Evolutionary conservation across 148 eudicot genomes (phyloP).

Genomic region (Heliosperma pusillum): DNA sequence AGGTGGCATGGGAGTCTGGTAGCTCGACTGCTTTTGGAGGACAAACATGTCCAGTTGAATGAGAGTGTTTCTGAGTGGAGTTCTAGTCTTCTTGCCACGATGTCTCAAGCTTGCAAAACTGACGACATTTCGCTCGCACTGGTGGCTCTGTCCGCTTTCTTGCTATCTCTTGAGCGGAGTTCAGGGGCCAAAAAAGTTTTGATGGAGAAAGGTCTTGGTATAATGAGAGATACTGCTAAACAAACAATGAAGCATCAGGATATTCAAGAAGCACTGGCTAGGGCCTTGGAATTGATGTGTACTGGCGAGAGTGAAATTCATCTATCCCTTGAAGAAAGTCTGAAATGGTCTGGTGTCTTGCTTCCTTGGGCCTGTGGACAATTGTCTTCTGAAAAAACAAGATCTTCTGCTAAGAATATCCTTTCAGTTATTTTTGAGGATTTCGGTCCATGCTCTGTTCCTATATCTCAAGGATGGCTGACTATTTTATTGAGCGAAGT

Average conservation of each 20-base stretch:
- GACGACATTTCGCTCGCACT: conserved; percentile 75
- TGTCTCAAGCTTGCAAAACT: conserved; percentile 82
- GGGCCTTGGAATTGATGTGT: conserved; percentile 71
- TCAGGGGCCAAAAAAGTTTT: conserved; percentile 60
- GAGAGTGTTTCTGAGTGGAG: conserved; percentile 88
- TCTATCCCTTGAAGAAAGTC: conserved; percentile 91
- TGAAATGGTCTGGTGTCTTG: conserved; percentile 81
- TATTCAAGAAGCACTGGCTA: conserved; percentile 87
- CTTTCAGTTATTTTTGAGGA: conserved; percentile 82
- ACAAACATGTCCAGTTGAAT: conserved; percentile 56
- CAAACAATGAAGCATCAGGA: conserved; percentile 54
- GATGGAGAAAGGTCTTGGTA: conserved; percentile 76
- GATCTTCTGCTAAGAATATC: conserved; percentile 65
- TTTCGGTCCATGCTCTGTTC: conserved; percentile 78
- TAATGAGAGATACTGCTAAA: conserved; percentile 85
- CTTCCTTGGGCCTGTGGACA: conserved; percentile 82
- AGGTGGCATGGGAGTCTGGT: conserved; percentile 98
- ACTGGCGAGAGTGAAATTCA: conserved; percentile 53
- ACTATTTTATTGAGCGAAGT: conserved; percentile 69
- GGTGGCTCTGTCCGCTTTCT: conserved; percentile 81
- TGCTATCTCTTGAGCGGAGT: conserved; percentile 79
- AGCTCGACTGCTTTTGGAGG: conserved; percentile 82
- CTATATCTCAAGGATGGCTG: conserved; percentile 94
- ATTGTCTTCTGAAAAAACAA: conserved; percentile 51
- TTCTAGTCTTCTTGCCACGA: conserved; percentile 76